Evolutionary conservation across 345 rosid genomes (phyloP).

Genomic region (Anastatica hierochuntica): DNA sequence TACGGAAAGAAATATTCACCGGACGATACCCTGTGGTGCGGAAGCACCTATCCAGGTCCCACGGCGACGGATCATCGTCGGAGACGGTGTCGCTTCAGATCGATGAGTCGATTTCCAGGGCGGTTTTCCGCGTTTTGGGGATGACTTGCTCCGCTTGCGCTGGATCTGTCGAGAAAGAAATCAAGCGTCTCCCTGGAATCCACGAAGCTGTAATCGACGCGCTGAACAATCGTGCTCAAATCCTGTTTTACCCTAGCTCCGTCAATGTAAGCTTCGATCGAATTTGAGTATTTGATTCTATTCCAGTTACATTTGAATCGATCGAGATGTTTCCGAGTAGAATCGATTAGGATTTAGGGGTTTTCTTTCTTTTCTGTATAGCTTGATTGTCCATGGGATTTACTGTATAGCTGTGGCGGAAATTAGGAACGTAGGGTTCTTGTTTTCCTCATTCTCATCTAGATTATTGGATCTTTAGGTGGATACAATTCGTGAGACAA

Average conservation of each 20-base stretch:
- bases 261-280: constrained; percentile 51
- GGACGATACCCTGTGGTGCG: constrained; percentile 57
- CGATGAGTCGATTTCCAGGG: constrained; percentile 31
- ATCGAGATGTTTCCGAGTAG: too few species aligned
- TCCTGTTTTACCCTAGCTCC: constrained; percentile 46
- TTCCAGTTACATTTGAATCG: too few species aligned
- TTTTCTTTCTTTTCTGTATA: neutral
- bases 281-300: neutral
- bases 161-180: constrained; percentile 83
- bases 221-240: constrained; percentile 55
- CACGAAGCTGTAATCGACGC: constrained; percentile 70
- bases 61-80: constrained; percentile 21
- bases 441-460: too few species aligned
- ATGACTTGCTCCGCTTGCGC: constrained; percentile 93
- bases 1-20: constrained; percentile 41
- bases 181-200: constrained; percentile 82
- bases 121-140: constrained; percentile 57
- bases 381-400: too few species aligned
- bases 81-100: constrained; percentile 24
- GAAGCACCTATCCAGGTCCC: constrained; percentile 47
- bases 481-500: constrained; percentile 75
- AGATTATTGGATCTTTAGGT: constrained; percentile 45
- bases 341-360: neutral
- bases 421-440: too few species aligned
- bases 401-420: too few species aligned